Evolutionary conservation across 1,139 yeast species (phyloP).

Genomic region (Sugiyamaella sp.): DNA sequence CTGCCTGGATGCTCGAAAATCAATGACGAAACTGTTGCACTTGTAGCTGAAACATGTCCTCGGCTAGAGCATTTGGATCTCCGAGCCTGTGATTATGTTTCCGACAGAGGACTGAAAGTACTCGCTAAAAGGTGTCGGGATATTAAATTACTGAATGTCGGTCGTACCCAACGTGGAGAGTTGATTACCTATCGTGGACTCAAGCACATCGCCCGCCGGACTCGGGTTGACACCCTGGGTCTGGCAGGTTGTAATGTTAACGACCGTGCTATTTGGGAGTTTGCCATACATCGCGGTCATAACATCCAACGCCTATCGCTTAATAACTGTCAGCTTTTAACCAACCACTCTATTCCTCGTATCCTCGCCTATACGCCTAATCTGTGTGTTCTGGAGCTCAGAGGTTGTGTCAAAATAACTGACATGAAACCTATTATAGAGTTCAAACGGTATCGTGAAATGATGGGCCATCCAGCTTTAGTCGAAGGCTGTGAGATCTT

Average conservation of each 20-base stretch:
- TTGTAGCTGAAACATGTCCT: constrained; percentile 60
- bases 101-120: constrained; percentile 73
- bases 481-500: constrained; percentile 78
- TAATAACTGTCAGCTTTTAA: constrained; percentile 69
- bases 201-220: constrained; percentile 57
- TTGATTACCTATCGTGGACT: constrained; percentile 73
- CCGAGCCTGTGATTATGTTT: constrained; percentile 79
- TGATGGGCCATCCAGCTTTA: constrained; percentile 55
- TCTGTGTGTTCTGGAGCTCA: constrained; percentile 74
- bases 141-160: constrained; percentile 67
- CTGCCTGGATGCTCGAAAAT: constrained; percentile 72
- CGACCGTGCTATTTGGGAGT: constrained; percentile 79
- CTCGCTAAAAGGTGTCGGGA: constrained; percentile 62
- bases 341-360: constrained; percentile 68
- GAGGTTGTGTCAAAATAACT: constrained; percentile 61
- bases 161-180: constrained; percentile 72
- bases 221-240: constrained; percentile 70
- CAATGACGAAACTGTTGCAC: constrained; percentile 59
- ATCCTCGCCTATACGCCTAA: constrained; percentile 61
- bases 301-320: constrained; percentile 69
- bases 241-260: constrained; percentile 84
- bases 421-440: constrained; percentile 66
- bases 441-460: constrained; percentile 65
- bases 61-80: constrained; percentile 68
- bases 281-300: constrained; percentile 62